Base-by-base conservation (phyloP, 108 stramenopile genomes). In the Phaeodactylum tricornutum region DNA sequence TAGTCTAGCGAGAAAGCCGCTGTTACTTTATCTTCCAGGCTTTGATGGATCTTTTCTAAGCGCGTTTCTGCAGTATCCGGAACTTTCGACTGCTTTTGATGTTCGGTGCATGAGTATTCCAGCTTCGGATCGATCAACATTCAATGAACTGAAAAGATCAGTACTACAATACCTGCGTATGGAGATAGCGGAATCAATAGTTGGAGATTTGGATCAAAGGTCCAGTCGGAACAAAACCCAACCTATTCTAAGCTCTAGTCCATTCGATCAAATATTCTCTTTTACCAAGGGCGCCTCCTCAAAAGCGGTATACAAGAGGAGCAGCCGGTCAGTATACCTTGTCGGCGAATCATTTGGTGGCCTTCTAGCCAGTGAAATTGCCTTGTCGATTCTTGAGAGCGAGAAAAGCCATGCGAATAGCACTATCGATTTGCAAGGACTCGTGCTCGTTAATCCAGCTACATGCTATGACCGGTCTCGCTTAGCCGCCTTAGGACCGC, bases 301-400 rank as follows among this genome's bases (percentile, higher is more conserved):
- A n/a, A n/a, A n/a, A n/a, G n/a, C n/a, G n/a, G n/a, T n/a, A n/a
- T n/a, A n/a, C n/a, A n/a, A n/a, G n/a, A n/a, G n/a, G n/a, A 46
- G n/a, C 7, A 14, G 34, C 24, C 54, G 77, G 25, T 60, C 63
- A 7, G 49, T 81, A 7, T 86, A 84, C 44, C 55, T 92, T 7
- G 78, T 82, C 50, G 90, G 90, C 9, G 90, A 92, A 62, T 82
- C 80, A 2, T 92, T 92, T 62, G 90, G 90, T 0, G 90, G 90
- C 0, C 69, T 91, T 31, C 57, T 91, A 8, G 82, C 85, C 17
- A 66, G 57, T 6, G 82, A 86, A 21, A 73, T 87, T 17, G 75
- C 81, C n/a, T 44, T 62, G 38, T 31, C 47, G 6, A 21, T 79
- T 17, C 22, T 76, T 14, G 35, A 64, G 12, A 52, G 53, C 11